Percentiles rank a stretch among this genome's conserved stretches.
Conservation (phyloP, 2,329 filamentous ascomycete genomes). For the Penicillium sp. region DNA sequence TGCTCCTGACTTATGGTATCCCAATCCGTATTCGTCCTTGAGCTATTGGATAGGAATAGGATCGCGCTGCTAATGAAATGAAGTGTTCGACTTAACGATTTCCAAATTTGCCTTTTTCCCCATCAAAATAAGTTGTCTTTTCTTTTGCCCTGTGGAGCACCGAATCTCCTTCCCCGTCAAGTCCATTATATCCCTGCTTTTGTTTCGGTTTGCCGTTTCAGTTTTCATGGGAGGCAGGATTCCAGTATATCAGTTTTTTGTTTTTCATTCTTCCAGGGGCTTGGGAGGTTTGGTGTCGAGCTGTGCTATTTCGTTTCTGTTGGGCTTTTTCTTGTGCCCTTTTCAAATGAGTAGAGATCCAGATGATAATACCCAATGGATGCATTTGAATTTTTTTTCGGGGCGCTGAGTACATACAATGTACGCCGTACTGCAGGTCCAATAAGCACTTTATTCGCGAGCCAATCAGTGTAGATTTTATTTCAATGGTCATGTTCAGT, state of each 20-base stretch:
- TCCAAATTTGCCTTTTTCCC: conserved; percentile 15
- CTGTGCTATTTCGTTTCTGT: conserved; percentile 5
- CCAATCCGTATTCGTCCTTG: neutral
- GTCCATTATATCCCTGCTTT: conserved; percentile 25
- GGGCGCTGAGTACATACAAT: too few relatives aligned
- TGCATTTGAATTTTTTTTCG: conserved; percentile 16
- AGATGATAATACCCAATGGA: conserved; percentile 28
- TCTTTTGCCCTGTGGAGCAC: neutral
- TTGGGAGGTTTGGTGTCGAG: neutral
- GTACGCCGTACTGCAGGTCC: too few relatives aligned
- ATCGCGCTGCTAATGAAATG: conserved; percentile 12
- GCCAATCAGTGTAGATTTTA: neutral
- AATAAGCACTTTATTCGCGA: neutral
- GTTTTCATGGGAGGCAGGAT: neutral
- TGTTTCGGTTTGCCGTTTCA: conserved; percentile 10
- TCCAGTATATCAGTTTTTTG: neutral
- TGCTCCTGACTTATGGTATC: neutral
- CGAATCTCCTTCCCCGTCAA: conserved; percentile 7
- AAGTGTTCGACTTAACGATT: conserved; percentile 25
- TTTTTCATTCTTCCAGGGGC: neutral
- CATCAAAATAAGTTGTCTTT: conserved; percentile 10
- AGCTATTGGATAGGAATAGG: neutral
- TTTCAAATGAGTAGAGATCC: conserved; percentile 18
- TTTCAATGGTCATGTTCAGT: neutral
- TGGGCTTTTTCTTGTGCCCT: conserved; percentile 5